Evolutionary conservation across 2,329 filamentous ascomycete genomes (phyloP).

Genomic region (Stemphylium lycopersici): DNA sequence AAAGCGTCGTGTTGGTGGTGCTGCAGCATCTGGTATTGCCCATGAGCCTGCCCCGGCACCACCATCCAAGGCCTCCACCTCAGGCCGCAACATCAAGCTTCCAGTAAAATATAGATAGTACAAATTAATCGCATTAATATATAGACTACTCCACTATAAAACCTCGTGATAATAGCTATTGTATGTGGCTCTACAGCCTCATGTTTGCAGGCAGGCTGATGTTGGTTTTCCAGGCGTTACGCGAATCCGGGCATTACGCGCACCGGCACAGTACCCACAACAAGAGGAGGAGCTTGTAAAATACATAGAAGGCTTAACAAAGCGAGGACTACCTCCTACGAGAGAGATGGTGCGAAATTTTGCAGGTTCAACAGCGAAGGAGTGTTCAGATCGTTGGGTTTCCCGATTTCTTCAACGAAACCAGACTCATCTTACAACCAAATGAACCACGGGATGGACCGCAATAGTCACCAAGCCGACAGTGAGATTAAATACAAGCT

Average conservation of each 20-base stretch:
- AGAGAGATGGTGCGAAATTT: no score
- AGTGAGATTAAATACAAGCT: background rate
- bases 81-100: background rate
- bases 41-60: background rate
- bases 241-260: no score
- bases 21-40: background rate
- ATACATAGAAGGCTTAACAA: no score
- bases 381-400: no score
- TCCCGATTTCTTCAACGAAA: no score
- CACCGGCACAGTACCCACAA: no score
- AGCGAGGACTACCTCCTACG: no score
- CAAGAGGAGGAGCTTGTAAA: no score
- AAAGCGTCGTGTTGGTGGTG: background rate
- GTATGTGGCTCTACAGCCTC: background rate
- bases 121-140: background rate
- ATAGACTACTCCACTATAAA: background rate
- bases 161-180: background rate
- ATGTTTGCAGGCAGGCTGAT: background rate
- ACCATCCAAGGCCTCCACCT: background rate
- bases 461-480: background rate
- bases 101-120: background rate
- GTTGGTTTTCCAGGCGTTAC: no score
- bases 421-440: no score
- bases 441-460: background rate
- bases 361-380: no score